A percentile compares a stretch with the other conserved stretches of the same genome.
These are phyloP conservation scores for Chrysoporthe deuterocubensis DNA, from an alignment of 2,329 filamentous ascomycete genomes.

Conservation along the genomic window DNA sequence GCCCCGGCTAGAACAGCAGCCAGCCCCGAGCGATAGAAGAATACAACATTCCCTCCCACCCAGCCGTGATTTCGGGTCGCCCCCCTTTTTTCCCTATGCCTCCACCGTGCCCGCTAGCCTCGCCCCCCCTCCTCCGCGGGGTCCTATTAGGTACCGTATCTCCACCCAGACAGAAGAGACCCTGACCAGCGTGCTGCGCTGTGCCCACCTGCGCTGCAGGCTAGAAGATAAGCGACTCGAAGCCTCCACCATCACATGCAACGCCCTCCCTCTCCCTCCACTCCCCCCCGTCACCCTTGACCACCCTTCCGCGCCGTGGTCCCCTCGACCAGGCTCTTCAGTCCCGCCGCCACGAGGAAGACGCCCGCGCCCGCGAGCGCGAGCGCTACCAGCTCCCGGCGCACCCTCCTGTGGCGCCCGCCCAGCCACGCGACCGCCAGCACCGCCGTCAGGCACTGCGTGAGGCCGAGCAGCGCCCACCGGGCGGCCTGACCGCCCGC, in stretches of 20 bases:
- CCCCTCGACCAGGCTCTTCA: slow-evolving; percentile 11
- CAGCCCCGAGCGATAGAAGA: not conserved
- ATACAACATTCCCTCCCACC: not conserved
- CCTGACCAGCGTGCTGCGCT: not conserved
- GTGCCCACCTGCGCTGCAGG: not conserved
- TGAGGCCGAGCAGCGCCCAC: slow-evolving; percentile 22
- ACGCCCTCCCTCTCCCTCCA: not conserved
- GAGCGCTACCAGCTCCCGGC: slow-evolving; percentile 10
- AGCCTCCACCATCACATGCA: slow-evolving; percentile 1
- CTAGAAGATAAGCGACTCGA: not conserved
- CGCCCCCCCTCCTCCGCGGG: too few species aligned
- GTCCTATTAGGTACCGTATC: not conserved
- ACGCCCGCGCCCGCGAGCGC: not conserved
- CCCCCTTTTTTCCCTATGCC: not conserved
- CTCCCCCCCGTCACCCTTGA: not conserved
- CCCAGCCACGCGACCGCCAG: slow-evolving; percentile 14
- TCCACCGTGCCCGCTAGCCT: not conserved
- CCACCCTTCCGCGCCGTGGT: slow-evolving; percentile 7
- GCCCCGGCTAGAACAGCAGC: not conserved
- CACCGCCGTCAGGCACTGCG: slow-evolving; percentile 23
- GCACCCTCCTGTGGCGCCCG: slow-evolving; percentile 15
- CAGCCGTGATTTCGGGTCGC: not conserved
- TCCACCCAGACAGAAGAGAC: not conserved
- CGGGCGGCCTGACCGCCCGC: slow-evolving; percentile 9
- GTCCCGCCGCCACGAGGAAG: not conserved